Evolutionary conservation across 108 stramenopile genomes (phyloP), one percentile per base, ranked within the genome.

Genomic region (Discostella pseudostelligera): DNA sequence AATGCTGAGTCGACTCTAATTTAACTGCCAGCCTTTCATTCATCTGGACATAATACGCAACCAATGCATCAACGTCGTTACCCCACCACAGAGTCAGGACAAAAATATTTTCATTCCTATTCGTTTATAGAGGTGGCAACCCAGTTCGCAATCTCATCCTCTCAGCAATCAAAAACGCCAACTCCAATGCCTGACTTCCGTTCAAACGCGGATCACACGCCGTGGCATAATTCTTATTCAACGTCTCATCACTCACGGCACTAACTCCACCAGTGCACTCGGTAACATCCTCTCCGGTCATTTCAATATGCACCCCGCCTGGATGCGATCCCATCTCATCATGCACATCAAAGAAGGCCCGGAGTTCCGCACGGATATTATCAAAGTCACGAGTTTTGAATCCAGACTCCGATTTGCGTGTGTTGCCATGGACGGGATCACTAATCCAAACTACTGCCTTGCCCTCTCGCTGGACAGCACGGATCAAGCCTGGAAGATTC

Each of bases 261-360:
- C 83, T 76, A 35, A 95, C 43, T 47, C 99, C 99, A 49, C 99
- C 99, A 29, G 90, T 87, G 75, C 99, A 99, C 80, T 99, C 99
- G 3, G 97, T 98, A 17, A 99, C 99, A 83, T 97, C 91, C 65
- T 98, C 92, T 28, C 98, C 97, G 9, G 98, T 97, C 96, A 96
- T 93, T 76, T 97, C 97, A 50, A 97, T 48, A 58, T 98, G 97
- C 32, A 99, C 95, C 59, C 99, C 99, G 32, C 97, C 97, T 24
- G 97, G 92, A 74, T 96, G 96, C 22, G 90, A 93, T 57, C 96
- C 97, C 93, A 97, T 95, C 62, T 90, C 91, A 66, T 89, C 93
- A 84, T 99, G 99, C 22, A 99, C 97, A 83, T 98, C 97, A 76
- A 99, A 97, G 88, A 98, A 98, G 46, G 96, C 95, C 22, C 90